Percentiles rank a stretch among this genome's conserved stretches.
Evolutionary conservation across 805 yeast species (phyloP).

Genomic region (Candida golubevii): DNA sequence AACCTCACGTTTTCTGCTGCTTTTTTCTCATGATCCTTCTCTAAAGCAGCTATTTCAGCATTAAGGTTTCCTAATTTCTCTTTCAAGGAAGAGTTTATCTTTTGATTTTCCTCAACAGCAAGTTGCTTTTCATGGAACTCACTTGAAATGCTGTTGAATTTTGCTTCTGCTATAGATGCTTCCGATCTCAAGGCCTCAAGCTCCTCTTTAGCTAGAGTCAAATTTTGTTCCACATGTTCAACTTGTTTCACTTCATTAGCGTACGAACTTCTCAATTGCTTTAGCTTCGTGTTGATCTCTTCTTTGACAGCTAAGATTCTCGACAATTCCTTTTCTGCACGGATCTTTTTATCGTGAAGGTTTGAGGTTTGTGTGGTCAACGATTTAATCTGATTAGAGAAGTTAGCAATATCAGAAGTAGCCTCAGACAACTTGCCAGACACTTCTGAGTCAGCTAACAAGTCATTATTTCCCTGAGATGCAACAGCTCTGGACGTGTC

Average conservation of each 20-base stretch:
- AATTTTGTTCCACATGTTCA: conserved; percentile 60
- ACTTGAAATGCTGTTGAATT: conserved; percentile 62
- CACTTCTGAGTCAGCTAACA: conserved; percentile 56
- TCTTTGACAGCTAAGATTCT: conserved; percentile 61
- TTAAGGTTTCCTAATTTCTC: conserved; percentile 65
- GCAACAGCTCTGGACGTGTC: background rate
- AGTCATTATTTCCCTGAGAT: conserved; percentile 36
- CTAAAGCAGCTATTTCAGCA: conserved; percentile 59
- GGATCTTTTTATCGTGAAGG: conserved; percentile 63
- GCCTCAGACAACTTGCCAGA: conserved; percentile 71
- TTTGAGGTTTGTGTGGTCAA: conserved; percentile 69
- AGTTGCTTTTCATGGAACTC: conserved; percentile 59
- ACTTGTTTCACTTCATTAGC: conserved; percentile 77
- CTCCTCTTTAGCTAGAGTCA: conserved; percentile 59
- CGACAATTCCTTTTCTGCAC: conserved; percentile 75
- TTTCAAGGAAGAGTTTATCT: conserved; percentile 58
- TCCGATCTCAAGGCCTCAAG: conserved; percentile 68
- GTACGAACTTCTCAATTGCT: conserved; percentile 62
- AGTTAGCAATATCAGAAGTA: conserved; percentile 79
- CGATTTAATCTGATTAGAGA: conserved; percentile 79
- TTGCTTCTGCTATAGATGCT: conserved; percentile 73
- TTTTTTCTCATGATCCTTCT: conserved; percentile 50
- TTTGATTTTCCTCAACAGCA: conserved; percentile 63
- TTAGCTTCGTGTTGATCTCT: conserved; percentile 69
- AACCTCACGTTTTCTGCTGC: conserved; percentile 57